These are phyloP conservation scores for Penicillium sp. DNA, from an alignment of 2,329 filamentous ascomycete species.

Conservation along the genomic window DNA sequence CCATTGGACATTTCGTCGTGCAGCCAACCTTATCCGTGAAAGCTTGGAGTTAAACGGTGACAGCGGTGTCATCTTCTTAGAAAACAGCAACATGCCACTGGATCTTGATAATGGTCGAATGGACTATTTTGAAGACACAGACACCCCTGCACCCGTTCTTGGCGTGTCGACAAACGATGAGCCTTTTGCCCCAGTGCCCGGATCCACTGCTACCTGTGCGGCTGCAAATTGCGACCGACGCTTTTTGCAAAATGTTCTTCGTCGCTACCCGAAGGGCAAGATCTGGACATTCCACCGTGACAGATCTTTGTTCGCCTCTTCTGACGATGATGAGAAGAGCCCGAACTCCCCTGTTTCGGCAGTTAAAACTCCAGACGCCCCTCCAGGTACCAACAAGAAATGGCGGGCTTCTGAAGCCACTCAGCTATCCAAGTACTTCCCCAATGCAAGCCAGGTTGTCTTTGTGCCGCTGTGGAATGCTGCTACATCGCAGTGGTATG, in stretches of 20 bases:
- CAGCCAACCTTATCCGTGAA: slow-evolving; percentile 46
- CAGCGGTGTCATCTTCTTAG: slow-evolving; percentile 44
- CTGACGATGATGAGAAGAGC: slow-evolving; percentile 38
- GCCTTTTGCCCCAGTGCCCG: slow-evolving; percentile 31
- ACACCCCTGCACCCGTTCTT: slow-evolving; percentile 28
- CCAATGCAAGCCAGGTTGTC: slow-evolving; percentile 45
- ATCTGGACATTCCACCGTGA: slow-evolving; percentile 47
- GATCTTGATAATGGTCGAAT: slow-evolving; percentile 26
- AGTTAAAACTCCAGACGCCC: slow-evolving; percentile 18
- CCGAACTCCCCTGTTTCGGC: slow-evolving; percentile 12
- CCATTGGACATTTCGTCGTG: slow-evolving; percentile 44
- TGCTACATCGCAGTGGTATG: slow-evolving; percentile 45
- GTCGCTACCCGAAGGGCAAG: slow-evolving; percentile 46
- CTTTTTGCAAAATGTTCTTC: slow-evolving; percentile 34
- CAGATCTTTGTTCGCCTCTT: slow-evolving; percentile 41
- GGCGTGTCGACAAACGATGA: slow-evolving; percentile 35
- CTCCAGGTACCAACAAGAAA: slow-evolving; percentile 23
- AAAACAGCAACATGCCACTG: slow-evolving; percentile 26
- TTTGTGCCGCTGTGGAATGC: slow-evolving; percentile 53
- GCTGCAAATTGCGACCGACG: slow-evolving; percentile 29
- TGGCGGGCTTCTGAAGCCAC: slow-evolving; percentile 34
- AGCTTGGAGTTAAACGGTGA: slow-evolving; percentile 44
- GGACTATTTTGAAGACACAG: slow-evolving; percentile 26
- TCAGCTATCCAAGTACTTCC: slow-evolving; percentile 44
- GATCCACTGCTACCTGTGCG: slow-evolving; percentile 23